Evolutionary conservation across 441 rosid species (phyloP).

Genomic region (Bocquillonia castaneifolia): DNA sequence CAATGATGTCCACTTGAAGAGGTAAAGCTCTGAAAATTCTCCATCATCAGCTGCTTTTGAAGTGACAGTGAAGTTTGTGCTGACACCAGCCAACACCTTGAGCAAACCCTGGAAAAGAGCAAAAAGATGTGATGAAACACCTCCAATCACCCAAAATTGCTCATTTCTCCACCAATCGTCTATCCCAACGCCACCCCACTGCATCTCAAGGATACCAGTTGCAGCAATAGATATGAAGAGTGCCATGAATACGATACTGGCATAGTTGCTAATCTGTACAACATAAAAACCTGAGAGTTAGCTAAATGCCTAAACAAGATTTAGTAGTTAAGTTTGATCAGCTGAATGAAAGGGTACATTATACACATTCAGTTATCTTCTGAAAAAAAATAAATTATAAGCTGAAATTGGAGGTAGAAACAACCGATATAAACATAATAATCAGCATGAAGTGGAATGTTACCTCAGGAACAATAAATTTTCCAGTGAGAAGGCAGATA

Average conservation of each 20-base stretch:
- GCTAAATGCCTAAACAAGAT: not conserved
- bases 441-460: not conserved
- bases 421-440: not conserved
- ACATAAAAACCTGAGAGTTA: slow-evolving; percentile 20
- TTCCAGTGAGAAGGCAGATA: slow-evolving; percentile 91
- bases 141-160: slow-evolving; percentile 99
- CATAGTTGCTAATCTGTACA: slow-evolving; percentile 88
- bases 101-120: slow-evolving; percentile 96
- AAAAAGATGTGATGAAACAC: slow-evolving; percentile 80
- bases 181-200: slow-evolving; percentile 94
- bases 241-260: slow-evolving; percentile 79
- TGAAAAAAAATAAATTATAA: slow-evolving; percentile 9
- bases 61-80: slow-evolving; percentile 92
- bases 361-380: not conserved
- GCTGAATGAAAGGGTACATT: not conserved
- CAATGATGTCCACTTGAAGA: slow-evolving; percentile 91
- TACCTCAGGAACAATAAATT: slow-evolving; percentile 92
- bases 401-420: not conserved
- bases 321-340: not conserved
- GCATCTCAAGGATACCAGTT: slow-evolving; percentile 90
- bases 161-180: slow-evolving; percentile 99
- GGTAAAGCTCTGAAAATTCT: slow-evolving; percentile 83
- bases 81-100: slow-evolving; percentile 89
- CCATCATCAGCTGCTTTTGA: slow-evolving; percentile 94
- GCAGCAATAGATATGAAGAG: slow-evolving; percentile 85